Evolutionary conservation across 805 yeast genomes (phyloP).

Genomic region (Kodamaea neixiangensis): DNA sequence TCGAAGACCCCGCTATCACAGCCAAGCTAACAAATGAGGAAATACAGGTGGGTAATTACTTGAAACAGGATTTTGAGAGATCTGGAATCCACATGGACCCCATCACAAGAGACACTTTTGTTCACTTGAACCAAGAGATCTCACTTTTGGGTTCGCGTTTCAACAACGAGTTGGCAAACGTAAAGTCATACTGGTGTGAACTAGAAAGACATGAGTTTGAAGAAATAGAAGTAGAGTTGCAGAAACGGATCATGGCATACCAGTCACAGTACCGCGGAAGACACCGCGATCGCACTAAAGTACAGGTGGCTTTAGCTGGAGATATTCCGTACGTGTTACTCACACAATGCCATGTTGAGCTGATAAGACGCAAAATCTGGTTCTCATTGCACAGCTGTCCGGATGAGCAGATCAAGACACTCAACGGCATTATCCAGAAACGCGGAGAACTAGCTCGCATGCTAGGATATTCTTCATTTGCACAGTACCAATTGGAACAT

Average conservation of each 20-base stretch:
- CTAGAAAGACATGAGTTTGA: conserved; percentile 33
- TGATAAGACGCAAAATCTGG: conserved; percentile 73
- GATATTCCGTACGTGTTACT: conserved; percentile 66
- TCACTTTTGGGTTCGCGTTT: conserved; percentile 81
- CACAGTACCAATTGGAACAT: conserved; percentile 80
- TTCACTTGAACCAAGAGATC: conserved; percentile 75
- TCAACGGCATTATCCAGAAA: conserved; percentile 60
- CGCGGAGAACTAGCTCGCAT: conserved; percentile 72
- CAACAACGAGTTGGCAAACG: conserved; percentile 46
- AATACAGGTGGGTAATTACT: conserved; percentile 73
- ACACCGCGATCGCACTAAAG: conserved; percentile 1
- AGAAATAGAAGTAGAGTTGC: conserved; percentile 21
- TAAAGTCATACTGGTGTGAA: conserved; percentile 40
- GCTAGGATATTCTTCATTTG: conserved; percentile 68
- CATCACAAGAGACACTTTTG: conserved; percentile 65
- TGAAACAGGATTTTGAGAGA: conserved; percentile 82
- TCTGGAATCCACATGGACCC: conserved; percentile 85
- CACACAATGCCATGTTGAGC: conserved; percentile 54
- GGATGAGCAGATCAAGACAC: conserved; percentile 56
- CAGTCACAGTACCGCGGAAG: conserved; percentile 26
- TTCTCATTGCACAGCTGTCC: conserved; percentile 67
- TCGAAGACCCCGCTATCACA: conserved; percentile 40
- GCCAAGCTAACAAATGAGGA: conserved; percentile 67
- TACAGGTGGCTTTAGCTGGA: conserved; percentile 49
- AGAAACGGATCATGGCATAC: conserved; percentile 26